Evolutionary conservation across 139 green algal genomes (phyloP).

Genomic region (Asterochloris sp.): DNA sequence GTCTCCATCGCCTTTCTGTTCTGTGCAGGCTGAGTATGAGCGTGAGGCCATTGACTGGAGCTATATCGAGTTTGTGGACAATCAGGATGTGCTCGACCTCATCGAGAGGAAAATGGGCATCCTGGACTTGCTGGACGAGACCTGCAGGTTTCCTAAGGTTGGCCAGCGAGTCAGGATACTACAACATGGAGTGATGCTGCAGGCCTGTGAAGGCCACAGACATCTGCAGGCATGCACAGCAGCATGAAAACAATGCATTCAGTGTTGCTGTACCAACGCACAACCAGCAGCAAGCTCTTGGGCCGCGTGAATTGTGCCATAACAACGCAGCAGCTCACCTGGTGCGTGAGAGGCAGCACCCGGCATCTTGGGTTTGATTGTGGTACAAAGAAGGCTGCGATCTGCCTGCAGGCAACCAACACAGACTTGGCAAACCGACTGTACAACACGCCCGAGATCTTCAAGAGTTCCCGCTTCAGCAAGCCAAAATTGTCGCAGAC

Average conservation of each 20-base stretch:
- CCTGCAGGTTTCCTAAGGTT: constrained; percentile 72
- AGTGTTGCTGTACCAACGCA: too few relatives aligned
- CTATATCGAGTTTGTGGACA: constrained; percentile 99
- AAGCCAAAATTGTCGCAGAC: constrained; percentile 82
- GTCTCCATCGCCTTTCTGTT: not conserved
- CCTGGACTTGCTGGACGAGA: constrained; percentile 95
- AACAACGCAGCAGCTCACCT: too few relatives aligned
- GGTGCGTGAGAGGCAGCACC: too few relatives aligned
- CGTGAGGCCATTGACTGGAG: constrained; percentile 96
- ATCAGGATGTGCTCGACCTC: constrained; percentile 97
- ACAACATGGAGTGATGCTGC: too few relatives aligned
- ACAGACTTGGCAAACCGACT: constrained; percentile 86
- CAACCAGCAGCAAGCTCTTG: too few relatives aligned
- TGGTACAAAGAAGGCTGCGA: too few relatives aligned
- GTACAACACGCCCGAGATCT: constrained; percentile 55
- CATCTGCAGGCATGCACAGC: not conserved
- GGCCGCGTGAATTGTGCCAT: too few relatives aligned
- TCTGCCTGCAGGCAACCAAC: constrained; percentile 55
- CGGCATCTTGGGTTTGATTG: too few relatives aligned
- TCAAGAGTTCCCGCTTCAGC: constrained; percentile 70
- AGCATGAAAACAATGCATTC: not conserved
- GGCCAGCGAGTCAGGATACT: too few relatives aligned
- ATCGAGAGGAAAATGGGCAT: constrained; percentile 90
- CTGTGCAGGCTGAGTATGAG: constrained; percentile 92
- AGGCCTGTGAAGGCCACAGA: too few relatives aligned